Conservation (phyloP, 2,329 filamentous ascomycete genomes). For the Fusarium sp. region DNA sequence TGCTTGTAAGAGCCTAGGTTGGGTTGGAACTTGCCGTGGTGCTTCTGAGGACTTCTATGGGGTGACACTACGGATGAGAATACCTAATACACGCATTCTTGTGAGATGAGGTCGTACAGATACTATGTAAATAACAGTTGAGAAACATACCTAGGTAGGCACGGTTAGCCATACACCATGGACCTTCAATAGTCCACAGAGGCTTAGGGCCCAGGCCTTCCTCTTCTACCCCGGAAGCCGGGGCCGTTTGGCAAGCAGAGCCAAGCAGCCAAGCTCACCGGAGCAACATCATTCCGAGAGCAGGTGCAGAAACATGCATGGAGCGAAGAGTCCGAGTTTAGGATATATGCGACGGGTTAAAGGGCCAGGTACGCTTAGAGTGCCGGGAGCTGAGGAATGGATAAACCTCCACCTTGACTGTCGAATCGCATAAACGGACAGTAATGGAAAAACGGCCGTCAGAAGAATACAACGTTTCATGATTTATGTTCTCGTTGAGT, state of each 20-base stretch:
- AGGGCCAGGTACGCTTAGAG: conserved; percentile 1
- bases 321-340: not conserved
- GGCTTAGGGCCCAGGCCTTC: conserved; percentile 15
- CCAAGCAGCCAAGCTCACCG: conserved; percentile 1
- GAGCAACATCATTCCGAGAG: conserved; percentile 24
- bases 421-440: conserved; percentile 4
- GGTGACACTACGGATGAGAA: conserved; percentile 9
- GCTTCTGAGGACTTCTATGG: conserved; percentile 14
- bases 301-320: conserved; percentile 10
- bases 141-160: not conserved
- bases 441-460: conserved; percentile 18
- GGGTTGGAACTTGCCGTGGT: conserved; percentile 16
- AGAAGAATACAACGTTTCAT: conserved; percentile 16
- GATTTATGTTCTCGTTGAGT: not conserved
- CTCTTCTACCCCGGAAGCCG: not conserved
- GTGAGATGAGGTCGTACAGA: conserved; percentile 9
- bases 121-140: not conserved
- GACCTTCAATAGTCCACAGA: conserved; percentile 18
- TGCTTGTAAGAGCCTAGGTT: conserved; percentile 10
- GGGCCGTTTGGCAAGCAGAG: conserved; percentile 1
- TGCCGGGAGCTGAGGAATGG: conserved; percentile 38
- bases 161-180: not conserved
- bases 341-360: conserved; percentile 8
- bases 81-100: not conserved
- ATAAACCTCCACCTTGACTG: conserved; percentile 27